Evolutionary conservation across 495 filamentous ascomycete genomes (phyloP).

Genomic region (Glutinoglossum americanum): DNA sequence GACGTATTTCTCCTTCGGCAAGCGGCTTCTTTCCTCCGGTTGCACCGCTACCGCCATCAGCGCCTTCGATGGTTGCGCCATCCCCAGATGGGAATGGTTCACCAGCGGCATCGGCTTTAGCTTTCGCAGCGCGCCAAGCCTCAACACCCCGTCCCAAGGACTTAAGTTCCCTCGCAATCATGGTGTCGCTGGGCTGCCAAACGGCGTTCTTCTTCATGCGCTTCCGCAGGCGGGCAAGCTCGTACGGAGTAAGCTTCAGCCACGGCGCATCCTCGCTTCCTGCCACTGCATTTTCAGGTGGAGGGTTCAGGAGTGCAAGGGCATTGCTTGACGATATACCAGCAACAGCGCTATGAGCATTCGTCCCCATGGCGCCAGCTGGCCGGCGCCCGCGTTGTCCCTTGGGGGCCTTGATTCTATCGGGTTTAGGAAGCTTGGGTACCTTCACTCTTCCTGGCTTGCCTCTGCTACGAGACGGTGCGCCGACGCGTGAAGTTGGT

Average conservation of each 20-base stretch:
- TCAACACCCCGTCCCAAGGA: constrained; percentile 55
- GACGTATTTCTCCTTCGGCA: constrained; percentile 26
- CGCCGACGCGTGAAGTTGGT: constrained; percentile 18
- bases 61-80: constrained; percentile 24
- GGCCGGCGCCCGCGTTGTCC: constrained; percentile 21
- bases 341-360: constrained; percentile 30
- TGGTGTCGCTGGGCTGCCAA: constrained; percentile 88
- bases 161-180: constrained; percentile 79
- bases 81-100: constrained; percentile 31
- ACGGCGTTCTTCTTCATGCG: constrained; percentile 98
- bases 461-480: constrained; percentile 7
- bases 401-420: constrained; percentile 21
- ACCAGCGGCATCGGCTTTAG: constrained; percentile 43
- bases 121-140: constrained; percentile 46
- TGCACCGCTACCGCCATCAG: constrained; percentile 6
- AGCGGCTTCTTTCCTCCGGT: constrained; percentile 23
- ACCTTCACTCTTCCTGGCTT: constrained; percentile 13
- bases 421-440: constrained; percentile 10
- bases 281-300: constrained; percentile 48
- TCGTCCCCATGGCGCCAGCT: constrained; percentile 29
- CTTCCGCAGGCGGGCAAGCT: constrained; percentile 79
- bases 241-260: constrained; percentile 74
- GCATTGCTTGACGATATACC: constrained; percentile 66
- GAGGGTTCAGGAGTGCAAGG: constrained; percentile 51
- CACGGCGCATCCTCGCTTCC: constrained; percentile 71